phyloP scores from a whole-genome alignment of 805 yeast species.

The Zygosaccharomyces lentus region DNA sequence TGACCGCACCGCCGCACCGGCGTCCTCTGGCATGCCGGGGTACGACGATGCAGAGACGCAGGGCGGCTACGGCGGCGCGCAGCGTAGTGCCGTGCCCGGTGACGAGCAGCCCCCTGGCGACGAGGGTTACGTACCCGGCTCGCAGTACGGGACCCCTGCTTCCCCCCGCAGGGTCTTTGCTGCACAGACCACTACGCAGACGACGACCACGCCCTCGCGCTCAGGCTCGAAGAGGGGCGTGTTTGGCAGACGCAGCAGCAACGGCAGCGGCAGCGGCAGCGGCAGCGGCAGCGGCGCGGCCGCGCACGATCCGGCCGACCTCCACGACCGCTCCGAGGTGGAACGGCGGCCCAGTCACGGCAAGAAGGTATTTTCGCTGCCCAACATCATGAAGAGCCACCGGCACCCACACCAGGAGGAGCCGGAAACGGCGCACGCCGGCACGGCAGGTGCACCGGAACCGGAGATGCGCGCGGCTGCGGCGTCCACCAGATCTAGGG shows the following conservation, averaged over 20 bases:
- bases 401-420: not conserved
- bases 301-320: not conserved
- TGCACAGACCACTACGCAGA: not conserved
- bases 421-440: not conserved
- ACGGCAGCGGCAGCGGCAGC: not conserved
- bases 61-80: not conserved
- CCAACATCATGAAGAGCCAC: not conserved
- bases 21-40: not conserved
- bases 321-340: conserved; percentile 1
- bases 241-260: not conserved
- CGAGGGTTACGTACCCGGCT: conserved; percentile 2
- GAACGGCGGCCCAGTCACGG: not conserved
- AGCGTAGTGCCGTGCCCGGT: too few species aligned
- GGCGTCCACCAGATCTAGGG: not conserved
- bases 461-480: not conserved
- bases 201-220: not conserved
- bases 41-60: not conserved
- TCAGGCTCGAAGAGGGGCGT: not conserved
- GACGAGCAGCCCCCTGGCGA: not conserved
- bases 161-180: conserved; percentile 1
- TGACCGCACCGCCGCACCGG: not conserved
- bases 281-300: not conserved
- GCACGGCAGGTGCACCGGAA: not conserved
- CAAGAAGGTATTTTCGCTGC: conserved; percentile 3
- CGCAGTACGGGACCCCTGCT: conserved; percentile 5